phyloP scores from a whole-genome alignment of 768 basidiomycete species.

The Pleurotus ostreatus region DNA sequence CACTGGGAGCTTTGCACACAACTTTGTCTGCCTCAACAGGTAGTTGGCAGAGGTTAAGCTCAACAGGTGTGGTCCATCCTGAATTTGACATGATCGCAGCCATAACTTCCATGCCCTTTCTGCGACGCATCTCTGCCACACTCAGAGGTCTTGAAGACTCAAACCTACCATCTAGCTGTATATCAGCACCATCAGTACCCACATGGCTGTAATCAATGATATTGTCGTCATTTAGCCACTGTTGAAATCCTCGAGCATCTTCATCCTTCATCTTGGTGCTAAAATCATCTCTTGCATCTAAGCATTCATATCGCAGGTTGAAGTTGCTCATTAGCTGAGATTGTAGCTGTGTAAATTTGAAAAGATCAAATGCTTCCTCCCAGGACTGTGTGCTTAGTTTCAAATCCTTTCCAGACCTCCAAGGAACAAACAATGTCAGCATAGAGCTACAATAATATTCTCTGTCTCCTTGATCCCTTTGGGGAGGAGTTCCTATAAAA shows the following conservation, averaged over 20 bases:
- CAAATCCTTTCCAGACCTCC: conserved; percentile 23
- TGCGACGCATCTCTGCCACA: background rate
- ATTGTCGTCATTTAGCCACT: background rate
- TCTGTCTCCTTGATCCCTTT: conserved; percentile 24
- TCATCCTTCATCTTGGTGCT: conserved; percentile 11
- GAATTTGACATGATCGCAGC: background rate
- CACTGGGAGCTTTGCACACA: background rate
- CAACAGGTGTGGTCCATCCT: background rate
- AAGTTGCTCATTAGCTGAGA: conserved; percentile 18
- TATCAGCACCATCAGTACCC: background rate
- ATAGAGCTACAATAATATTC: conserved; percentile 29
- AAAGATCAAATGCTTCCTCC: conserved; percentile 16
- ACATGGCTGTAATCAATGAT: background rate
- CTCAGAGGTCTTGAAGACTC: background rate
- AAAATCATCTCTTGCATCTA: conserved; percentile 23
- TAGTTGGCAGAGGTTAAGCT: background rate
- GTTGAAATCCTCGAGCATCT: background rate
- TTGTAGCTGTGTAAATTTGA: conserved; percentile 11
- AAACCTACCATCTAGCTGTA: background rate
- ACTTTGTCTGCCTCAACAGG: background rate
- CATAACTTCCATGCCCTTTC: background rate
- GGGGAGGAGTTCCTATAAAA: conserved; percentile 25
- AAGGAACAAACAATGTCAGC: conserved; percentile 29
- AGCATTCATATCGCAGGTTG: conserved; percentile 22
- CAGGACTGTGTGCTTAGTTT: conserved; percentile 15